phyloP scores from a whole-genome alignment of 2,329 filamentous ascomycete genomes.

The Didymella pinodella region DNA sequence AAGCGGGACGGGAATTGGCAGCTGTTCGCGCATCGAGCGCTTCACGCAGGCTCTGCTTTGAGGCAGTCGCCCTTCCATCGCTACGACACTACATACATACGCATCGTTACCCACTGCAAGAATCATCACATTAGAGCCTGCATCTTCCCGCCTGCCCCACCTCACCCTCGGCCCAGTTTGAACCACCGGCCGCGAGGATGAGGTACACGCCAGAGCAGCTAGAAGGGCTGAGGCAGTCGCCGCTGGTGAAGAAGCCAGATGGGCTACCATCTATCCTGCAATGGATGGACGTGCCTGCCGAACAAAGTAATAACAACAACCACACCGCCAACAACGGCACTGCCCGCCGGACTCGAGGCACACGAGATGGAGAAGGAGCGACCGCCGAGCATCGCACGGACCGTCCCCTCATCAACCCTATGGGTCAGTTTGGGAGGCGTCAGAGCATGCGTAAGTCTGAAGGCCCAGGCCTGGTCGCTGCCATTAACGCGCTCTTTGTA shows the following conservation, averaged over 20 bases:
- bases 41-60: constrained; percentile 25
- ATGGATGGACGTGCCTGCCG: constrained; percentile 83
- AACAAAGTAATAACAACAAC: constrained; percentile 36
- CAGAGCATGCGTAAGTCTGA: constrained; percentile 57
- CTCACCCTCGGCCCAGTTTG: constrained; percentile 19
- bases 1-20: constrained; percentile 23
- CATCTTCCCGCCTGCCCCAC: constrained; percentile 26
- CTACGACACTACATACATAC: constrained; percentile 18
- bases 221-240: constrained; percentile 78
- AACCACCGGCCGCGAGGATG: constrained; percentile 34
- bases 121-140: constrained; percentile 8
- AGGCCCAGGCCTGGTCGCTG: constrained; percentile 51
- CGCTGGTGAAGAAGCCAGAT: constrained; percentile 81
- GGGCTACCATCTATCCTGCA: constrained; percentile 84
- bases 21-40: constrained; percentile 28
- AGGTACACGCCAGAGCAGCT: constrained; percentile 78
- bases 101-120: constrained; percentile 9
- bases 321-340: constrained; percentile 30
- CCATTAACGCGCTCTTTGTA: constrained; percentile 51
- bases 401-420: constrained; percentile 46
- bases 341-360: constrained; percentile 35
- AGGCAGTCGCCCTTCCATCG: constrained; percentile 25
- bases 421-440: constrained; percentile 48
- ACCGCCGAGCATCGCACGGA: constrained; percentile 39
- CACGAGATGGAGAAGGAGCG: constrained; percentile 40